phyloP scores from a whole-genome alignment of 352 stramenopile species.

The Phytophthora gonapodyides region DNA sequence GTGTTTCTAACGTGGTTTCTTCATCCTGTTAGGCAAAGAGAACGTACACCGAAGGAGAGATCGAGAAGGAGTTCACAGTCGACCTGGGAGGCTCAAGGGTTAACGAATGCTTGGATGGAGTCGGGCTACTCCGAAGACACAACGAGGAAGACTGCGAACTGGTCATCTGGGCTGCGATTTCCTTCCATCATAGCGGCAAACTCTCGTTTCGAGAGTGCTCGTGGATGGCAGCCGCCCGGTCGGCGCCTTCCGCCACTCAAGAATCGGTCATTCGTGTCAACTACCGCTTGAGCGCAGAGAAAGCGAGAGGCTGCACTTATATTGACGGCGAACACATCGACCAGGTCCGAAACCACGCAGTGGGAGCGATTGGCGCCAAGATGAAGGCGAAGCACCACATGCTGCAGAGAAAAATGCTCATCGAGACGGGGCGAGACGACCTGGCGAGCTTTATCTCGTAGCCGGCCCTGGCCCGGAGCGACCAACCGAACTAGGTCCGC shows the following conservation, averaged over 20 bases:
- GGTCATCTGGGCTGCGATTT: slow-evolving; percentile 35
- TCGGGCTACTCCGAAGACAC: slow-evolving; percentile 26
- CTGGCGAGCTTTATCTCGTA: slow-evolving; percentile 32
- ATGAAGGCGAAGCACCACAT: slow-evolving; percentile 34
- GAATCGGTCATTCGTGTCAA: slow-evolving; percentile 31
- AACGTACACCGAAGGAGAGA: slow-evolving; percentile 18
- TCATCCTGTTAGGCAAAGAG: slow-evolving; percentile 17
- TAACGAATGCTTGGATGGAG: slow-evolving; percentile 30
- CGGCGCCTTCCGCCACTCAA: slow-evolving; percentile 12
- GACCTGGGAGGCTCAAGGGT: slow-evolving; percentile 25
- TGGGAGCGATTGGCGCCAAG: slow-evolving; percentile 31
- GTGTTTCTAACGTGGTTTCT: neutral
- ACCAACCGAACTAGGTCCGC: no score
- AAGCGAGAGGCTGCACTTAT: slow-evolving; percentile 25
- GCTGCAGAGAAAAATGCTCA: slow-evolving; percentile 34
- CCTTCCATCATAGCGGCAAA: slow-evolving; percentile 36
- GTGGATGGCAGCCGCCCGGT: slow-evolving; percentile 30
- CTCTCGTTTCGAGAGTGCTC: slow-evolving; percentile 34
- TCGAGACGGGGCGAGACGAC: slow-evolving; percentile 24
- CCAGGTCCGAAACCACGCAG: slow-evolving; percentile 34
- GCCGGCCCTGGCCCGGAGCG: no score
- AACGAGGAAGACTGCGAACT: slow-evolving; percentile 31
- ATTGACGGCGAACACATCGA: slow-evolving; percentile 38
- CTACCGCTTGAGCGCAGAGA: slow-evolving; percentile 29
- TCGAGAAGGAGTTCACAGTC: slow-evolving; percentile 30